These are phyloP conservation scores for Cordyceps javanica DNA, from an alignment of 2,329 filamentous ascomycete species.

Conservation along the genomic window DNA sequence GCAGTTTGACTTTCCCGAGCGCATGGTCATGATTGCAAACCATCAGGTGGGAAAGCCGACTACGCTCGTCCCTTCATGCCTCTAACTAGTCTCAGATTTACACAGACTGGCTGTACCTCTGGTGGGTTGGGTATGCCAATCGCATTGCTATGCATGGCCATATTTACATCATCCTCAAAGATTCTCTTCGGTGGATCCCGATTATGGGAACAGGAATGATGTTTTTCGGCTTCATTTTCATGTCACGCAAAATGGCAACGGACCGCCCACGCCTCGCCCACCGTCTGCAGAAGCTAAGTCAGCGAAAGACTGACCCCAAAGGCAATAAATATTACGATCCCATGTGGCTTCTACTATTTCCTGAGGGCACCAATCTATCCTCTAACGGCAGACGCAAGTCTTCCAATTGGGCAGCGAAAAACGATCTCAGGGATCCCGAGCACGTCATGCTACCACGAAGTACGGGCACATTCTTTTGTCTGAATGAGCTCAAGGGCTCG, in stretches of 20 bases:
- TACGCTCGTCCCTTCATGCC: slow-evolving; percentile 13
- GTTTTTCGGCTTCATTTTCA: slow-evolving; percentile 86
- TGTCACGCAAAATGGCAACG: slow-evolving; percentile 81
- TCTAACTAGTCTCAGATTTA: slow-evolving; percentile 52
- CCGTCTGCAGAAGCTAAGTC: slow-evolving; percentile 64
- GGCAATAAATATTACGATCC: slow-evolving; percentile 58
- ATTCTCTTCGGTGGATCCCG: slow-evolving; percentile 76
- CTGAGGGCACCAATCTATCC: slow-evolving; percentile 79
- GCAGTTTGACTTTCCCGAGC: slow-evolving; percentile 73
- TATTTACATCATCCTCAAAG: slow-evolving; percentile 85
- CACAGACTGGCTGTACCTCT: slow-evolving; percentile 87
- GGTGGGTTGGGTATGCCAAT: slow-evolving; percentile 87
- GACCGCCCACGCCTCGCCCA: slow-evolving; percentile 72
- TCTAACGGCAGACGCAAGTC: slow-evolving; percentile 65
- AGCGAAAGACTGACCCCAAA: slow-evolving; percentile 43
- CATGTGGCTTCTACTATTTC: slow-evolving; percentile 88
- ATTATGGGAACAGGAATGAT: slow-evolving; percentile 75
- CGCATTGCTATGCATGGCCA: slow-evolving; percentile 71
- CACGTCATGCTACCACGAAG: slow-evolving; percentile 73
- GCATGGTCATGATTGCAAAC: slow-evolving; percentile 79
- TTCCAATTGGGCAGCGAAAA: slow-evolving; percentile 69
- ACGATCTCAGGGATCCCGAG: slow-evolving; percentile 62
- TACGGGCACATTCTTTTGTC: slow-evolving; percentile 73
- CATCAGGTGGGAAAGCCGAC: slow-evolving; percentile 52
- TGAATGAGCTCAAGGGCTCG: slow-evolving; percentile 66